Conservation (phyloP, 805 yeast genomes). For the Wickerhamomyces subpelliculosus region DNA sequence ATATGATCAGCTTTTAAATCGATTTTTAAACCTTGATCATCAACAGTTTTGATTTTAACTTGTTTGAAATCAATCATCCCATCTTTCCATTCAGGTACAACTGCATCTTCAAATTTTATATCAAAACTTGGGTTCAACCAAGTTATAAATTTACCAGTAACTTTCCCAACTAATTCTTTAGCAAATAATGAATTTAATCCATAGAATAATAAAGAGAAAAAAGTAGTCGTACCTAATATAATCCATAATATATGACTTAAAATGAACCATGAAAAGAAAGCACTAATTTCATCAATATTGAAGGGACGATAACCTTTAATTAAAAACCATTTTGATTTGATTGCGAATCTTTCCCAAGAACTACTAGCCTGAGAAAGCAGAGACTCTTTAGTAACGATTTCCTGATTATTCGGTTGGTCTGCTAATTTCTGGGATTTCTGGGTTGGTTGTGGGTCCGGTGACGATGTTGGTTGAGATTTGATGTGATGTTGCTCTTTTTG, state of each 20-base stretch:
- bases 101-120: conserved; percentile 81
- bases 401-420: too few relatives aligned
- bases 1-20: conserved; percentile 77
- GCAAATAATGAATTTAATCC: conserved; percentile 79
- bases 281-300: conserved; percentile 81
- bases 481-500: too few relatives aligned
- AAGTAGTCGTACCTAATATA: conserved; percentile 84
- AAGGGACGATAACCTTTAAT: conserved; percentile 77
- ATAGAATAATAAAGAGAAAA: conserved; percentile 69
- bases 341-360: conserved; percentile 36
- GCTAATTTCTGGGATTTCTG: too few relatives aligned
- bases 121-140: conserved; percentile 64
- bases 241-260: conserved; percentile 79
- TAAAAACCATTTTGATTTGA: conserved; percentile 66
- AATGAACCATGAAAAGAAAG: conserved; percentile 84
- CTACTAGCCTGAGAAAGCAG: conserved; percentile 14
- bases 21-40: conserved; percentile 71
- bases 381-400: conserved; percentile 7
- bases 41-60: conserved; percentile 57
- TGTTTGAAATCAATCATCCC: conserved; percentile 77
- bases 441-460: not conserved
- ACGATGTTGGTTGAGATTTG: too few relatives aligned
- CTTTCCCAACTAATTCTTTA: conserved; percentile 78
- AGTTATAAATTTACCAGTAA: conserved; percentile 72
- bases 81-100: conserved; percentile 87